Percentiles rank a stretch among this genome's conserved stretches.
Evolutionary conservation across 176 grass and related monocot species (phyloP).

Genomic region (Musa troglodytarum): DNA sequence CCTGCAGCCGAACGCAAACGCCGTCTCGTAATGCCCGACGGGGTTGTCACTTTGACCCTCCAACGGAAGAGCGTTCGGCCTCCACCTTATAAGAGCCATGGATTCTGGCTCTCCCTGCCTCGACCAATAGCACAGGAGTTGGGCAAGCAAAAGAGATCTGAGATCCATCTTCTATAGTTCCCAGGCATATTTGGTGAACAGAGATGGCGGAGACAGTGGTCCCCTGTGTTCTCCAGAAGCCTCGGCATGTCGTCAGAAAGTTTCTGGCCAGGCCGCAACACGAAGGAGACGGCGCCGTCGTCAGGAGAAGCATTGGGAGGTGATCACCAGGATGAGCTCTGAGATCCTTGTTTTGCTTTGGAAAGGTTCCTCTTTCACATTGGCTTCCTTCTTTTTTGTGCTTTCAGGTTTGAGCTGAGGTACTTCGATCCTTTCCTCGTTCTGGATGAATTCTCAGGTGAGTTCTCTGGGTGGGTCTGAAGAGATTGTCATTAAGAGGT

Average conservation of each 20-base stretch:
- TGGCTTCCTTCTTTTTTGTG: background rate
- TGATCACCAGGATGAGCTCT: conserved; percentile 1
- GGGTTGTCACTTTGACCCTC: too few relatives aligned
- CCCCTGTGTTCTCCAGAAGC: conserved; percentile 18
- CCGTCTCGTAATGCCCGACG: too few relatives aligned
- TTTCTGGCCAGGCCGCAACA: conserved; percentile 70
- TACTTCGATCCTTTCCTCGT: conserved; percentile 95
- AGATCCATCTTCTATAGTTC: too few relatives aligned
- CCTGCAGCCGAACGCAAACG: too few relatives aligned
- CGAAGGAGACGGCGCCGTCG: conserved; percentile 76
- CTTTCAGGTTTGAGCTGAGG: conserved; percentile 69
- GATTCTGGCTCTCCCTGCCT: too few relatives aligned
- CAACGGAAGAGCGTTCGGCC: too few relatives aligned
- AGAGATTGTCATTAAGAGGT: background rate
- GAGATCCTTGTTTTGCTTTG: background rate
- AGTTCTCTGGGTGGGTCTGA: background rate
- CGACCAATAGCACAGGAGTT: too few relatives aligned
- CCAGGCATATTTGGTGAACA: too few relatives aligned
- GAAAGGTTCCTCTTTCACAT: background rate
- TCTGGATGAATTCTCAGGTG: conserved; percentile 95
- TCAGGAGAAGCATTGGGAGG: conserved; percentile 94
- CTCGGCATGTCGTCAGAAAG: conserved; percentile 63
- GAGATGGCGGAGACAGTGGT: background rate
- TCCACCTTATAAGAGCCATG: too few relatives aligned
- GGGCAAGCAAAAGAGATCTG: too few relatives aligned